Evolutionary conservation across 2,329 filamentous ascomycete species (phyloP).

Genomic region (Fusarium devonianum): DNA sequence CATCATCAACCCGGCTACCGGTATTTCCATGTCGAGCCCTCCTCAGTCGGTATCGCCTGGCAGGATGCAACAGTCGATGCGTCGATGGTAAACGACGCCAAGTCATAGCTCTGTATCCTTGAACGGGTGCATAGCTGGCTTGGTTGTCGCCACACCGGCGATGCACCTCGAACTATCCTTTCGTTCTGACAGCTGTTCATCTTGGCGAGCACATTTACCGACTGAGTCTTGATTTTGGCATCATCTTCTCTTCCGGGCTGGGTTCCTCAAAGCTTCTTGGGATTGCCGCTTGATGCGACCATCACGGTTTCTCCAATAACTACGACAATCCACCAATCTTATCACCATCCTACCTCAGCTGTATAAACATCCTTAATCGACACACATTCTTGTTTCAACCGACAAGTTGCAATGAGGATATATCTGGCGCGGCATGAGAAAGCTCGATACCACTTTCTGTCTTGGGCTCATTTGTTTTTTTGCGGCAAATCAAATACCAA

Average conservation of each 20-base stretch:
- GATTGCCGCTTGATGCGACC: conserved; percentile 39
- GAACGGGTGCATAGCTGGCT: conserved; percentile 42
- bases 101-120: conserved; percentile 44
- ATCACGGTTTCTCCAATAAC: conserved; percentile 43
- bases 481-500: conserved; percentile 42
- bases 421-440: conserved; percentile 51
- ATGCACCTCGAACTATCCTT: conserved; percentile 50
- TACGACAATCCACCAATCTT: conserved; percentile 33
- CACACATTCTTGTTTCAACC: conserved; percentile 48
- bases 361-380: conserved; percentile 60
- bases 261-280: conserved; percentile 47
- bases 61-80: conserved; percentile 64
- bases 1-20: conserved; percentile 95
- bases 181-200: conserved; percentile 55
- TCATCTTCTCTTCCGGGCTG: conserved; percentile 51
- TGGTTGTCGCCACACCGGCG: conserved; percentile 46
- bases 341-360: conserved; percentile 45
- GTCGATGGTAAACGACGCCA: conserved; percentile 59
- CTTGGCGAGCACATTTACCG: conserved; percentile 57
- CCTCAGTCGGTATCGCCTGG: conserved; percentile 74
- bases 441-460: conserved; percentile 57
- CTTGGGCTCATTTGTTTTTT: conserved; percentile 44
- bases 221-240: conserved; percentile 48
- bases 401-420: conserved; percentile 47
- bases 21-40: conserved; percentile 86